Base-by-base conservation (phyloP, 768 basidiomycete species). In the Phanerochaete carnosa region DNA sequence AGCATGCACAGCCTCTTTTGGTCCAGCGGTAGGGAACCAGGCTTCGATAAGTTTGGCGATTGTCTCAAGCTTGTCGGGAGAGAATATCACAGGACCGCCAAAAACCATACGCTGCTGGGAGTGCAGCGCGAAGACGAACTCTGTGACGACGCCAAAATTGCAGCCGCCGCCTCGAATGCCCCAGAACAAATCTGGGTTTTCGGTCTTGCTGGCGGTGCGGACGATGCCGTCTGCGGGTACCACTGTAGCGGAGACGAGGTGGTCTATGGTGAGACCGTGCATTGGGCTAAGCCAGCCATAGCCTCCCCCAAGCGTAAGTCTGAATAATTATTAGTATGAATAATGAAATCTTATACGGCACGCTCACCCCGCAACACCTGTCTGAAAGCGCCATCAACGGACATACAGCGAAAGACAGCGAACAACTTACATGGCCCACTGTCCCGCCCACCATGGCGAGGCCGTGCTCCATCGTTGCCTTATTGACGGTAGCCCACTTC, bases 101-200 rank as follows among this genome's bases (percentile, higher is more conserved):
- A 75, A 84, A 6, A 84, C 77, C 1, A 74, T 79, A 8, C 64
- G 58, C 8, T 76, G 73, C 64, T 83, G 82, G 19, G 78, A 77
- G 65, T 82, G 73, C 29, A 82, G 63, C 57, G 68, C 77, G 68
- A 50, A 70, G 55, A 55, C 73, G 55, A 85, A 84, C 58, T 80
- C 76, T 3, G 79, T 80, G 50, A 80, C 78, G 19, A 83, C 76
- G 23, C 82, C 82, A 62, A 82, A 83, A 58, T 82, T 82, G 45
- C 73, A 74, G n/a, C 80, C 81, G 45, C 78, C 81, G 1, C 82
- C 81, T 45, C 80, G 73, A 37, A 83, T 73, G 45, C 69, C 81
- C 56, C 77, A 83, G 69, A 80, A 82, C 11, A 83, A 68, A 58
- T 83, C 82, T 4, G 60, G 13, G 55, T 73, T 63, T 32, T 63